These are phyloP conservation scores for Celoporthe dispersa DNA, from an alignment of 2,329 filamentous ascomycete species.

Conservation along the genomic window DNA sequence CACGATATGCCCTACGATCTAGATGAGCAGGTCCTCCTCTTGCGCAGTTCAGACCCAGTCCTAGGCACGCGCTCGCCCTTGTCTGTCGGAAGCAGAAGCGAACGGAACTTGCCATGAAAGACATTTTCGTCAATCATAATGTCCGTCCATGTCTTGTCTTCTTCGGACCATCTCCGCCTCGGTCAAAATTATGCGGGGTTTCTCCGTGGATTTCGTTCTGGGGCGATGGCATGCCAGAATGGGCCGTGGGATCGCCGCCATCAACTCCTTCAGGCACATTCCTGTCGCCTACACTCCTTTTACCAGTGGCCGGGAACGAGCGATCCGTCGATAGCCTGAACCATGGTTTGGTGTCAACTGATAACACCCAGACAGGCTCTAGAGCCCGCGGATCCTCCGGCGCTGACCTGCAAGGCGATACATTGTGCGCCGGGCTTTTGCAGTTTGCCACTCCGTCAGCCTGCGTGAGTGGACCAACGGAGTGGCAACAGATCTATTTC, in stretches of 20 bases:
- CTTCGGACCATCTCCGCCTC: neutral
- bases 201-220: neutral
- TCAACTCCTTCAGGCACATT: conserved; percentile 14
- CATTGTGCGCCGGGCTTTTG: neutral
- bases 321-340: neutral
- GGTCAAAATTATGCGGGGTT: neutral
- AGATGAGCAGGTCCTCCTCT: neutral
- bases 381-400: neutral
- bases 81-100: neutral
- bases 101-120: neutral
- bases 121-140: neutral
- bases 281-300: neutral
- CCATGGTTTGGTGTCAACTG: neutral
- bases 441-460: neutral
- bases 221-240: neutral
- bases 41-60: neutral
- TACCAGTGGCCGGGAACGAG: neutral
- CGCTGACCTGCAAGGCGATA: neutral
- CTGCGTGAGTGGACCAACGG: neutral
- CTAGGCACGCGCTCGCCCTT: neutral
- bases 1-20: neutral
- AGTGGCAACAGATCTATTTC: neutral
- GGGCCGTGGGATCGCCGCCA: conserved; percentile 8
- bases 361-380: neutral
- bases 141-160: neutral